Conservation (phyloP, 352 stramenopile genomes). For the Globisporangium cylindrosporum region DNA sequence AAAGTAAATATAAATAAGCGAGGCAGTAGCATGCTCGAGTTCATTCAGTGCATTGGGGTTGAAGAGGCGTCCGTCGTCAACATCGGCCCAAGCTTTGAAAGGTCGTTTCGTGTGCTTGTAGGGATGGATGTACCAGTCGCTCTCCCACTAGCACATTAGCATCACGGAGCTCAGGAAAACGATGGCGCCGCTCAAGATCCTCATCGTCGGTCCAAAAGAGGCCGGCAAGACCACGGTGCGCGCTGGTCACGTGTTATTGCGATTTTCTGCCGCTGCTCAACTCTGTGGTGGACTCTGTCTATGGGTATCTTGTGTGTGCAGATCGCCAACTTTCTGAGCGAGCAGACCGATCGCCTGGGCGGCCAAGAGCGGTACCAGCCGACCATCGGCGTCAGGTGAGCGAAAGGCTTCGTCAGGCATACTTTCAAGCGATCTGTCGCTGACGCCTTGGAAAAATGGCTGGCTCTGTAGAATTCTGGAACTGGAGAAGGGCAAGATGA, state of each 20-base stretch:
- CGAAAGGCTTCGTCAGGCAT: not conserved
- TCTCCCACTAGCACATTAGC: not conserved
- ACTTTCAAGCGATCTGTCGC: not conserved
- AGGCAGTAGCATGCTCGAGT: not conserved
- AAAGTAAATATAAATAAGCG: conserved; percentile 1
- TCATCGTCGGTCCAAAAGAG: conserved; percentile 78
- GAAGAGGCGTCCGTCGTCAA: not conserved
- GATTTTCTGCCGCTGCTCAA: too few species aligned
- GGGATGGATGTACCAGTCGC: not conserved
- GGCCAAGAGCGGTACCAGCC: conserved; percentile 63
- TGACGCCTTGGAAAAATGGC: not conserved
- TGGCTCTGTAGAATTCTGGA: conserved; percentile 49
- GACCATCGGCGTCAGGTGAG: conserved; percentile 58
- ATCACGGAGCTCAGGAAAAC: not conserved
- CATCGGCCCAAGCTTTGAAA: not conserved
- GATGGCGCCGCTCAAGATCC: conserved; percentile 75
- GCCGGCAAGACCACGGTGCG: conserved; percentile 70
- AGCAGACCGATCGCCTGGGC: conserved; percentile 57
- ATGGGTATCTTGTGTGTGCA: conserved; percentile 14
- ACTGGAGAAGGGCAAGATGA: conserved; percentile 60
- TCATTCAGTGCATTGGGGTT: not conserved
- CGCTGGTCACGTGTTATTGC: too few species aligned
- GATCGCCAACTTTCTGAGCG: conserved; percentile 82
- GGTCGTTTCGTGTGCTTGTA: not conserved
- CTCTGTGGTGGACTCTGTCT: not conserved